A percentile compares a stretch with the other conserved stretches of the same genome.
phyloP scores from a whole-genome alignment of 768 basidiomycete genomes.

The Gelatoporia subvermispora region DNA sequence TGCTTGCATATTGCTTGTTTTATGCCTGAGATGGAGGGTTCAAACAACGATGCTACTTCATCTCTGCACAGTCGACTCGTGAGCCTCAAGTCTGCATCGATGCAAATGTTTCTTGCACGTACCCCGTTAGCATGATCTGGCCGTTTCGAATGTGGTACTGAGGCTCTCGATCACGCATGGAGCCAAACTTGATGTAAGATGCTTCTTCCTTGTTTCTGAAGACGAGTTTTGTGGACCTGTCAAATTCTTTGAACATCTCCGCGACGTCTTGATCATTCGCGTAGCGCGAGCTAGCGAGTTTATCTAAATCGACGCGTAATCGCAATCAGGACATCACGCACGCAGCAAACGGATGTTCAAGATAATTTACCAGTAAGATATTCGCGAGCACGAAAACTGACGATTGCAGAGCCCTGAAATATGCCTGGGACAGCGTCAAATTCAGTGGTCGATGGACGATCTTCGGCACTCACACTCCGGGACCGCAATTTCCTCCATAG shows the following conservation, averaged over 20 bases:
- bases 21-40: conserved; percentile 37
- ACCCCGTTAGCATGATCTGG: conserved; percentile 36
- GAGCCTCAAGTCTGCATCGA: neutral
- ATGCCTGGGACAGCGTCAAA: conserved; percentile 25
- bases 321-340: neutral
- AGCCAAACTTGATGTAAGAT: conserved; percentile 39
- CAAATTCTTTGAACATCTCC: conserved; percentile 34
- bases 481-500: conserved; percentile 38
- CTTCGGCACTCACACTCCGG: conserved; percentile 25
- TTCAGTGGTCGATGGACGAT: neutral
- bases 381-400: conserved; percentile 29
- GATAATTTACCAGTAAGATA: conserved; percentile 33
- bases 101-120: conserved; percentile 5
- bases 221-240: conserved; percentile 37
- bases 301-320: conserved; percentile 14
- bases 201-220: conserved; percentile 36
- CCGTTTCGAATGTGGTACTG: conserved; percentile 34
- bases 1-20: conserved; percentile 16
- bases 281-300: conserved; percentile 27
- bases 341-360: neutral
- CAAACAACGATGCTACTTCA: conserved; percentile 39
- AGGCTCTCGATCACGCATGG: conserved; percentile 33
- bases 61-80: conserved; percentile 17
- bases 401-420: conserved; percentile 36
- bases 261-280: conserved; percentile 28